Evolutionary conservation across 1,139 yeast genomes (phyloP), one percentile per base, ranked within the genome.

Genomic region (Hyphopichia khmerensis): DNA sequence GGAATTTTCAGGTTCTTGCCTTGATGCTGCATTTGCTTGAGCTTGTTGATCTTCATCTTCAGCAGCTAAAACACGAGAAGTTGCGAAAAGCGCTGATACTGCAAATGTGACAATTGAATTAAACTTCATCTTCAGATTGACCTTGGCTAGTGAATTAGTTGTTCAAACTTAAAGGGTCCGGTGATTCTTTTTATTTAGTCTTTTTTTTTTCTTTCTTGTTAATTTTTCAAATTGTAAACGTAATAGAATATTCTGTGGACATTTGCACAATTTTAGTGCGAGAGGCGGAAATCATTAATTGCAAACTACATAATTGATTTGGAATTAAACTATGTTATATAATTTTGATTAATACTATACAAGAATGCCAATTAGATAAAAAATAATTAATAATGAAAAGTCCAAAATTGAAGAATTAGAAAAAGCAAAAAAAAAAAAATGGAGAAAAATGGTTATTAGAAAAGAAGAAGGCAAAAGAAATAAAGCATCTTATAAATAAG

Each of bases 21-120:
- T 57, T 23, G 52, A 57, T 17, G 50, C 60, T 19, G 51, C 50
- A 24, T 48, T 59, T n/a, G 50, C 53, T 14, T 49, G 44, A n/a
- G 47, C 46, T 19, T 17, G 27, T 21, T 27, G 33, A n/a, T 29
- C 39, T 5, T 36, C 32, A 4, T 14, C 16, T 4, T 21, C 37
- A 16, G 10, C 21, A 5, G 29, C 29, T 26, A 26, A 26, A 11
- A 26, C 29, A 11, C n/a, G 4, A 9, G 29, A 26, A 4, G 29
- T 26, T 26, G 36, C 36, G 11, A 30, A 30, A 30, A 30, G 18
- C 6, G 33, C 33, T 10, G 33, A 30, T 16, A 16, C 33, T 15
- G 33, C 29, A 26, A 26, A 9, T 11, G 29, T 7, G 4, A 26
- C 29, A 26, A 26, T 11, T 26, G 29, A 26, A 26, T 26, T 7